phyloP scores from a whole-genome alignment of 2,329 filamentous ascomycete genomes.

The Elsinoe australis region DNA sequence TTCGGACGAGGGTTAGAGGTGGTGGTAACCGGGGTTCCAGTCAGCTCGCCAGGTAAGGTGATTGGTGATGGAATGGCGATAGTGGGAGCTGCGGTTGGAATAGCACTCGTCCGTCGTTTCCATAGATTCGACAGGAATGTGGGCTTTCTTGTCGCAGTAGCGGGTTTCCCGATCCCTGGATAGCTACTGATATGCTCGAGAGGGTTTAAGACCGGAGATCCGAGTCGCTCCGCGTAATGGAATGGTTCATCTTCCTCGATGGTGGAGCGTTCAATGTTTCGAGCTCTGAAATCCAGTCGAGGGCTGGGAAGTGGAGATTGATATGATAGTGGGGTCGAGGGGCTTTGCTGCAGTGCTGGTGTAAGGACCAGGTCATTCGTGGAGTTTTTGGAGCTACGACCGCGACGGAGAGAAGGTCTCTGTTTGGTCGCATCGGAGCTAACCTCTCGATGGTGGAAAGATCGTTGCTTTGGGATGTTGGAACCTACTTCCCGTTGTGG shows the following conservation, averaged over 20 bases:
- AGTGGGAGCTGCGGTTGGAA: background rate
- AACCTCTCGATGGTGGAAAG: too few relatives aligned
- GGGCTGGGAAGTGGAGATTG: conserved; percentile 8
- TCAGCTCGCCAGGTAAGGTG: background rate
- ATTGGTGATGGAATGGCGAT: background rate
- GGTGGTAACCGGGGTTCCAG: background rate
- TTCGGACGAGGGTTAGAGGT: background rate
- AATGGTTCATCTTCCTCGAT: conserved; percentile 4
- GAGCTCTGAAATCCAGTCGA: background rate
- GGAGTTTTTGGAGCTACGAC: background rate
- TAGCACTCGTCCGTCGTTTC: background rate
- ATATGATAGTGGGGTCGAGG: background rate
- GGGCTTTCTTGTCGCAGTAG: background rate
- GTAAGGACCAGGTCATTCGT: background rate
- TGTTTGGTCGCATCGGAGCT: background rate
- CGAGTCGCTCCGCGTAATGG: background rate
- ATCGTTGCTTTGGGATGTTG: background rate
- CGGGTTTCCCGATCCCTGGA: conserved; percentile 6
- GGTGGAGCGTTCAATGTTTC: conserved; percentile 7
- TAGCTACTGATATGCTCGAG: background rate
- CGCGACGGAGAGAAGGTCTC: background rate
- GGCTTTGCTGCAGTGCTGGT: background rate
- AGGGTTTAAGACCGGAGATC: background rate
- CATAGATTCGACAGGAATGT: conserved; percentile 11
- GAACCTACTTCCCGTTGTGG: too few relatives aligned